phyloP scores from a whole-genome alignment of 805 yeast species.

The Lachancea nothofagi region DNA sequence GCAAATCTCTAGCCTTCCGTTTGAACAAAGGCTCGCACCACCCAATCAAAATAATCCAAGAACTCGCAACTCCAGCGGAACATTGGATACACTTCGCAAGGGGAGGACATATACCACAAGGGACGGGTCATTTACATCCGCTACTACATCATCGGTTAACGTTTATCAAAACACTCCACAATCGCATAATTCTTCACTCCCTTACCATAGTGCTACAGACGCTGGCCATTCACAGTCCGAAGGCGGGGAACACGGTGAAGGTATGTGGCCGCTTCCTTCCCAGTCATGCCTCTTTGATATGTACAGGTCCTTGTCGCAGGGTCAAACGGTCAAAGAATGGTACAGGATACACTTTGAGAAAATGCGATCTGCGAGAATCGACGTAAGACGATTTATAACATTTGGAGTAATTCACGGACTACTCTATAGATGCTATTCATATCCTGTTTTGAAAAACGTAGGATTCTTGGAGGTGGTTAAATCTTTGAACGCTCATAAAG shows the following conservation, averaged over 20 bases:
- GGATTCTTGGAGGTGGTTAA: slow-evolving; percentile 14
- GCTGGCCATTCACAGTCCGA: slow-evolving; percentile 4
- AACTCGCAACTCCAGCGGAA: slow-evolving; percentile 5
- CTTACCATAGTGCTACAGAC: slow-evolving; percentile 6
- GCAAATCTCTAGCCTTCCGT: slow-evolving; percentile 29
- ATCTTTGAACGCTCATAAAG: slow-evolving; percentile 14
- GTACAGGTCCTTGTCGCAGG: slow-evolving; percentile 73
- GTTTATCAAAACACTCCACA: slow-evolving; percentile 8
- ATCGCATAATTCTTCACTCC: slow-evolving; percentile 8
- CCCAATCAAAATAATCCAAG: slow-evolving; percentile 9
- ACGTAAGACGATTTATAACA: slow-evolving; percentile 74
- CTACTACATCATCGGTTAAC: background rate
- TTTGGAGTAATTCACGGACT: slow-evolving; percentile 82
- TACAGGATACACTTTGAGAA: slow-evolving; percentile 55
- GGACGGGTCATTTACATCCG: slow-evolving; percentile 2
- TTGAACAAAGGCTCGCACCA: slow-evolving; percentile 17
- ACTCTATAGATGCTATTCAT: slow-evolving; percentile 73
- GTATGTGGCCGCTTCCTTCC: slow-evolving; percentile 44
- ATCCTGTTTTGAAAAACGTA: slow-evolving; percentile 49
- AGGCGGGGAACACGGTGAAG: slow-evolving; percentile 5
- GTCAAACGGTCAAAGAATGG: slow-evolving; percentile 78
- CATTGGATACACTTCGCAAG: background rate
- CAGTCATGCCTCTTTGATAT: slow-evolving; percentile 63
- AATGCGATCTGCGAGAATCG: slow-evolving; percentile 52
- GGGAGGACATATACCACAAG: background rate